phyloP scores from a whole-genome alignment of 2,329 filamentous ascomycete species.

The Zymoseptoria pseudotritici region DNA sequence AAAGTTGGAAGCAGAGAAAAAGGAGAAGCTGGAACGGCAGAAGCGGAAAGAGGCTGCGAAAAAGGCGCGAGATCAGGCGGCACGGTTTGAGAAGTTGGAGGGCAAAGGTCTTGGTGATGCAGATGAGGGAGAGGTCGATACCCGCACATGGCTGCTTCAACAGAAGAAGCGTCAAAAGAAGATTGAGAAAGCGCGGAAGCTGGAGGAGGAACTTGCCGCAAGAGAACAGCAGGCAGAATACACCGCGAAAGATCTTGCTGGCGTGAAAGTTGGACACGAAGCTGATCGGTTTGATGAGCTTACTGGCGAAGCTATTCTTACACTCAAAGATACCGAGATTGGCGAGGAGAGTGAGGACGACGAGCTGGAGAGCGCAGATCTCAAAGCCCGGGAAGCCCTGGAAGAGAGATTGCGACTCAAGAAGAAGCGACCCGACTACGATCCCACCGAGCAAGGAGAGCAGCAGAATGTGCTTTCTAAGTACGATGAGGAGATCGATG shows the following conservation, averaged over 20 bases:
- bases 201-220: conserved; percentile 70
- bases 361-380: conserved; percentile 70
- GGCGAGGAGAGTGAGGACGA: conserved; percentile 75
- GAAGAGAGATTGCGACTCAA: conserved; percentile 74
- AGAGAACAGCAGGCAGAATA: conserved; percentile 70
- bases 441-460: conserved; percentile 66
- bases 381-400: conserved; percentile 65
- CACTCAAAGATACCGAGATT: conserved; percentile 87
- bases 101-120: conserved; percentile 77
- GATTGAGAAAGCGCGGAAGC: conserved; percentile 63
- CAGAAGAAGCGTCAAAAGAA: conserved; percentile 93
- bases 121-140: conserved; percentile 59
- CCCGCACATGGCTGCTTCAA: conserved; percentile 76
- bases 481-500: conserved; percentile 91
- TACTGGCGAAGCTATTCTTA: conserved; percentile 78
- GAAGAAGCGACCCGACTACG: conserved; percentile 83
- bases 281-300: conserved; percentile 66
- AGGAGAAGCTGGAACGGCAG: conserved; percentile 69
- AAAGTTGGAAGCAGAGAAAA: conserved; percentile 58
- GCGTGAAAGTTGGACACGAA: conserved; percentile 88
- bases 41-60: conserved; percentile 76
- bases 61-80: conserved; percentile 76
- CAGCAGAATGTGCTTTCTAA: conserved; percentile 69
- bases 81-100: conserved; percentile 66
- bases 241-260: conserved; percentile 76